Base-by-base conservation (phyloP, 1,139 yeast species). In the Scheffersomyces insectosa region DNA sequence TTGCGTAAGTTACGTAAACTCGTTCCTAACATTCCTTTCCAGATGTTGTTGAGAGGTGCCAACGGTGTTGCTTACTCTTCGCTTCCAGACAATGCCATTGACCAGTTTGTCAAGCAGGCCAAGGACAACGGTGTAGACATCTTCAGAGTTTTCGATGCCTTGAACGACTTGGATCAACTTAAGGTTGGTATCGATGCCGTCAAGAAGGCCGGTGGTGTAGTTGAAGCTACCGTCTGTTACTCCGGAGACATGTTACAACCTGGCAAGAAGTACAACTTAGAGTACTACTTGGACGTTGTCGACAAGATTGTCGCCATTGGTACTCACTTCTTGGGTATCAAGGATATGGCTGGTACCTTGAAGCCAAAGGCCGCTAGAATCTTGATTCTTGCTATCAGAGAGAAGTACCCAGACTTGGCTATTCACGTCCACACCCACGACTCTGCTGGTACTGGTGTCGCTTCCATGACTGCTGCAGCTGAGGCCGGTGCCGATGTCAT, bases 291-390 rank as follows among this genome's bases (percentile, higher is more conserved):
- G 62, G 75, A 75, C 15, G 83, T 91, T 48, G 93, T 87, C 51
- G 96, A 86, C 56, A 75, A 85, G 62, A 83, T 93, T 61, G 97
- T 93, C 51, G 75, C 72, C 49, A 85, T 91, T 89, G 99, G 99
- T 57, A 93, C 98, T 39, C 99, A 93, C 68, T 82, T 93, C 62
- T 78, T 93, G 59, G 99, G 98, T 70, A 93, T 93, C 64, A 93
- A 93, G 72, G 99, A 93, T 72, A 93, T 93, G 99, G 99, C 99
- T 42, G 99, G 99, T 73, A 91, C 98, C 48, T 70, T 93, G 75
- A 91, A 93, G 72, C 99, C 99, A 47, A 78, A 82, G 49, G 99
- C 99, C 49, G 99, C 99, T 36, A 82, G 78, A 42, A 54, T 84
- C 43, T 81, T 93, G 63, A 78, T 93, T 59, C 83, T 93, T 46